Base-by-base conservation (phyloP, 257 asterid species). In the Gentiana straminea region DNA sequence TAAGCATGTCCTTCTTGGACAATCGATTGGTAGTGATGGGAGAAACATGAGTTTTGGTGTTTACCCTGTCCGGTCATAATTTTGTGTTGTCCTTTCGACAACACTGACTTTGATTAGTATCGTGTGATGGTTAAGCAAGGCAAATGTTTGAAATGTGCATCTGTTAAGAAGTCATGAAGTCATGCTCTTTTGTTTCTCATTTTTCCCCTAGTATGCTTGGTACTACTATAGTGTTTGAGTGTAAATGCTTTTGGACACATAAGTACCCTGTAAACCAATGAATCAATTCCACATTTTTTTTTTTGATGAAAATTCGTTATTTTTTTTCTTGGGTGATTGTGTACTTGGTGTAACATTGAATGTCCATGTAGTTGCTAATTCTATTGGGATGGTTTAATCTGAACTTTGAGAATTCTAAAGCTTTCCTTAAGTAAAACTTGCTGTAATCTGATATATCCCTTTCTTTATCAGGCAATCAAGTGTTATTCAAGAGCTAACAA, bases 401-500 rank as follows among this genome's bases (percentile, higher is more conserved):
- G 3, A 41, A 41, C 7, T 2, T 41, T 41, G 46, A 41, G 7
- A 41, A 41, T 10, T 41, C 5, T 41, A 41, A 41, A 10, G 46
- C 11, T 41, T 41, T 7, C 9, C 46, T 7, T 1, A 41, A 41
- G 46, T 41, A 5, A 41, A 7, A 56, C 60, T 54, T 64, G 11
- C 46, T 55, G 46, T 15, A 15, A 15, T 15, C 24, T 15, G 24
- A 24, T 24, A 24, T 0, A 7, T 55, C 34, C 24, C 7, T 47
- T 64, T 62, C 53, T 53, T 58, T 67, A 46, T 54, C 77, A 85
- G 99, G 97, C 97, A 45, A 73, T 85, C 74, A 90, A 81, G 58
- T 73, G 72, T 52, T 92, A 85, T 67, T 79, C 97, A 33, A 77
- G 75, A 66, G 95, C 97, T 69, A 75, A 74, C 78, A 84, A 74